These are phyloP conservation scores for Puccinellia tenuiflora DNA, from an alignment of 176 grass and related monocot species.

Conservation along the genomic window DNA sequence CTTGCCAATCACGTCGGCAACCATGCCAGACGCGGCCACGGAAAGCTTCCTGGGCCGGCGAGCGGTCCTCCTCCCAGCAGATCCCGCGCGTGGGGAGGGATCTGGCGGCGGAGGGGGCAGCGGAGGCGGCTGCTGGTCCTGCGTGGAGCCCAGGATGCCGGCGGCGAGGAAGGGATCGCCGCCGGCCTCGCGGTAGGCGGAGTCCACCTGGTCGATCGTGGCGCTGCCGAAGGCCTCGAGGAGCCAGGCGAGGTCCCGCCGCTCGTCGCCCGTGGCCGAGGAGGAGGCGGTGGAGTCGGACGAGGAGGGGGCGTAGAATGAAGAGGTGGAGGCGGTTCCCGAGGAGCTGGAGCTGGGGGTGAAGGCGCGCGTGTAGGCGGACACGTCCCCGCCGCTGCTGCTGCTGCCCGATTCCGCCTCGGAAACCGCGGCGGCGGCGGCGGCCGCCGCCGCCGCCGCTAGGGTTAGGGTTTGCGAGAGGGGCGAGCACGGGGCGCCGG, in stretches of 20 bases:
- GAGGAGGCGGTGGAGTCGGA: conserved; percentile 24
- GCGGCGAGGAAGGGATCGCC: conserved; percentile 62
- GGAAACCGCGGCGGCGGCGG: not conserved
- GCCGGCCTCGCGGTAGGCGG: conserved; percentile 51
- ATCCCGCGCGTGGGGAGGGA: conserved; percentile 27
- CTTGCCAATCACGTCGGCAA: conserved; percentile 77
- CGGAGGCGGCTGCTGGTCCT: conserved; percentile 12
- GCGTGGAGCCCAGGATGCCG: conserved; percentile 47
- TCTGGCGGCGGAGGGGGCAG: conserved; percentile 26
- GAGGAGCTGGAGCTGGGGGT: conserved; percentile 21
- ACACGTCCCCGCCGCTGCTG: conserved; percentile 18
- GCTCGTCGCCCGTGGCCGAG: conserved; percentile 29
- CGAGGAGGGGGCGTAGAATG: conserved; percentile 30
- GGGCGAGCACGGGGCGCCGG: not conserved
- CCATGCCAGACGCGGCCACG: conserved; percentile 55
- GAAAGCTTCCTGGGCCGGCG: conserved; percentile 39
- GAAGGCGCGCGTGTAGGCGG: conserved; percentile 21
- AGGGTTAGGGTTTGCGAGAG: conserved; percentile 30
- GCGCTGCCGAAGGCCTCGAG: conserved; percentile 48
- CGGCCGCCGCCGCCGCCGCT: not conserved
- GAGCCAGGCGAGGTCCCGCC: conserved; percentile 59
- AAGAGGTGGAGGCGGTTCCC: conserved; percentile 17
- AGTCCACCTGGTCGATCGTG: conserved; percentile 68
- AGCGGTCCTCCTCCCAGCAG: not conserved
- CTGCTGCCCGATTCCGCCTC: conserved; percentile 30